Evolutionary conservation across 192 early-diverging fungal species (phyloP).

Genomic region (Neocallimastix lanati): DNA sequence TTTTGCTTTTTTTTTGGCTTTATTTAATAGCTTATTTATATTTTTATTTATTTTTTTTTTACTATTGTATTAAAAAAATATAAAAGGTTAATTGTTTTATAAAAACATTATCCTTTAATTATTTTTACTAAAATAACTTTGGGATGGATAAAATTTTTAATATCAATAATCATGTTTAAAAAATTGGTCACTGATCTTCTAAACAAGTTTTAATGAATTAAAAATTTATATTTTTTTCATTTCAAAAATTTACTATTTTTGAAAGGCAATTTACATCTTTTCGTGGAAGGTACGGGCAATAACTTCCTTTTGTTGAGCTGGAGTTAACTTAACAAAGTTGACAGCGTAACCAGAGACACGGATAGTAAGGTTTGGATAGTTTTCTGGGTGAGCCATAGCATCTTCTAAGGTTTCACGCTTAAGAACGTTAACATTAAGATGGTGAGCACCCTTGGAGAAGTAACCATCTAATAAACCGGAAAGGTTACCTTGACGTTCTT

Average conservation of each 20-base stretch:
- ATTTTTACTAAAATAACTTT: not conserved
- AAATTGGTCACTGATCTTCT: not conserved
- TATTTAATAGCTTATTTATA: not conserved
- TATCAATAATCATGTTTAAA: not conserved
- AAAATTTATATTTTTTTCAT: not conserved
- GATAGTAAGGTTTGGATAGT: conserved; percentile 11
- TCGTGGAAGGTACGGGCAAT: conserved; percentile 5
- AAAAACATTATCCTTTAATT: not conserved
- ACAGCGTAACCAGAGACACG: conserved; percentile 9
- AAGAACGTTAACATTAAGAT: conserved; percentile 9
- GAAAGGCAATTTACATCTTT: not conserved
- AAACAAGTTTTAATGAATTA: not conserved
- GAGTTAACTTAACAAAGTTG: conserved; percentile 6
- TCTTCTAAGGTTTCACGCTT: conserved; percentile 8
- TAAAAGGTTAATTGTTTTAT: too few relatives aligned
- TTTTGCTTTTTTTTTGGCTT: too few relatives aligned
- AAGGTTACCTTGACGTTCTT: conserved; percentile 5
- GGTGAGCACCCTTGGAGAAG: conserved; percentile 6
- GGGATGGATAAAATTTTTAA: not conserved
- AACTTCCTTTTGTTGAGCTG: conserved; percentile 8
- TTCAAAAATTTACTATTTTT: not conserved
- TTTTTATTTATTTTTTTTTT: not conserved
- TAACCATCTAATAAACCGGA: conserved; percentile 6
- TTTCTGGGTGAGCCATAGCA: conserved; percentile 10
- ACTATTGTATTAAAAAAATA: not conserved